Base-by-base conservation (phyloP, 306 rosid species). In the Sicyos edulis region DNA sequence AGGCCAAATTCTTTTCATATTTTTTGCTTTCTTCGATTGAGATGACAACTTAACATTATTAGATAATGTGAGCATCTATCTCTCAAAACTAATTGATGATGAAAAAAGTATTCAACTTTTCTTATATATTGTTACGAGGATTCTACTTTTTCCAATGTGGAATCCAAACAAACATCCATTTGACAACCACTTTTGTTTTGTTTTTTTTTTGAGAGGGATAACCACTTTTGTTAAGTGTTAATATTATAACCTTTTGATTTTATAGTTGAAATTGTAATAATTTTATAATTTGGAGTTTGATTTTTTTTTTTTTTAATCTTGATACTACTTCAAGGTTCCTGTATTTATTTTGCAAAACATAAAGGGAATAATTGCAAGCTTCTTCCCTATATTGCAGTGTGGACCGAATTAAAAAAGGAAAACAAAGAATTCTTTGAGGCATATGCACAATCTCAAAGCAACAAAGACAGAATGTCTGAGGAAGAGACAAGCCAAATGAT, bases 401-500 rank as follows among this genome's bases (percentile, higher is more conserved):
- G 98, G 98, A 93, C 72, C 34, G 98, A 87, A 77, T 65, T 93
- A 61, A 90, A 87, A 90, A 93, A 90, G 87, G 97, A 86, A 54
- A 93, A 93, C 92, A 88, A 90, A 78, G 86, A 81, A 24, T 93
- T 93, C 83, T 93, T 93, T 71, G 88, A 88, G 81, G 89, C 84
- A 0, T 93, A 93, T 71, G 80, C 81, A 14, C 72, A 82, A 83
- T 84, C 90, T 10, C 89, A 84, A 66, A 82, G 84, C 73, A 88
- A 88, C 61, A 86, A 75, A 29, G 87, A 86, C 8, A 80, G 83
- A 79, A 87, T 88, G 96, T 84, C 92, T 4, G 96, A 85, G 65
- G 92, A 90, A 87, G 98, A 90, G 90, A 93, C 96, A 82, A 87
- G 76, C 75, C 86, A 77, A 77, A 82, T 88, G 93, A 82, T 92